Conservation (phyloP, 352 stramenopile genomes). For the Phytophthora sp. region DNA sequence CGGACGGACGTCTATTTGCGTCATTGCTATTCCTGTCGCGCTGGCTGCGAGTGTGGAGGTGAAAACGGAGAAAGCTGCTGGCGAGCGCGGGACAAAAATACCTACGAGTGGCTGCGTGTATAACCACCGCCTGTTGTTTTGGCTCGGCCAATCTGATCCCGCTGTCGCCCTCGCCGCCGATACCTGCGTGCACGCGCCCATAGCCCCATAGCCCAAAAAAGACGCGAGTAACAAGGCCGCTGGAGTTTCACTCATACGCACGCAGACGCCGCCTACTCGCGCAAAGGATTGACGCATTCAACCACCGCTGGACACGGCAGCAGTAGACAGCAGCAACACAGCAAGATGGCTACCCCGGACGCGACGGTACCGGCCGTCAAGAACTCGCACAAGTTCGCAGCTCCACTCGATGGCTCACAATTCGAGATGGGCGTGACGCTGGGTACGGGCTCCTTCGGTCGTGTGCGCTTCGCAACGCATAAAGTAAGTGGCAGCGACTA, state of each 20-base stretch:
- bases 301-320: conserved; percentile 25
- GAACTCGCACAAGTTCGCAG: conserved; percentile 62
- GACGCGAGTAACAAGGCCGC: conserved; percentile 29
- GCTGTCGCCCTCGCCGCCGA: conserved; percentile 8
- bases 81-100: conserved; percentile 31
- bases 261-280: conserved; percentile 4
- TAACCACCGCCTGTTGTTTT: conserved; percentile 26
- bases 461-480: conserved; percentile 96
- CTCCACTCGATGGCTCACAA: conserved; percentile 79
- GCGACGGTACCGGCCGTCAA: conserved; percentile 32
- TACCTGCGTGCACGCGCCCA: conserved; percentile 29
- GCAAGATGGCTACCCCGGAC: conserved; percentile 33
- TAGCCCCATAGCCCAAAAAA: conserved; percentile 46
- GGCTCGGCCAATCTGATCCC: conserved; percentile 23
- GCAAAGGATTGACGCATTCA: conserved; percentile 34
- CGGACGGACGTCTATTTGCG: conserved; percentile 23
- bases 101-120: conserved; percentile 10
- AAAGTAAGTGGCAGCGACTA: conserved; percentile 61
- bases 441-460: conserved; percentile 96
- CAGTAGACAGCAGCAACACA: conserved; percentile 4
- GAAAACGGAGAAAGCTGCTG: conserved; percentile 24
- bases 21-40: conserved; percentile 33
- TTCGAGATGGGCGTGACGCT: conserved; percentile 97
- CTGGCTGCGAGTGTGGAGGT: conserved; percentile 29
- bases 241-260: conserved; percentile 36